A percentile compares a stretch with the other conserved stretches of the same genome.
phyloP scores from a whole-genome alignment of 2,329 filamentous ascomycete species.

The Didymella sp. region DNA sequence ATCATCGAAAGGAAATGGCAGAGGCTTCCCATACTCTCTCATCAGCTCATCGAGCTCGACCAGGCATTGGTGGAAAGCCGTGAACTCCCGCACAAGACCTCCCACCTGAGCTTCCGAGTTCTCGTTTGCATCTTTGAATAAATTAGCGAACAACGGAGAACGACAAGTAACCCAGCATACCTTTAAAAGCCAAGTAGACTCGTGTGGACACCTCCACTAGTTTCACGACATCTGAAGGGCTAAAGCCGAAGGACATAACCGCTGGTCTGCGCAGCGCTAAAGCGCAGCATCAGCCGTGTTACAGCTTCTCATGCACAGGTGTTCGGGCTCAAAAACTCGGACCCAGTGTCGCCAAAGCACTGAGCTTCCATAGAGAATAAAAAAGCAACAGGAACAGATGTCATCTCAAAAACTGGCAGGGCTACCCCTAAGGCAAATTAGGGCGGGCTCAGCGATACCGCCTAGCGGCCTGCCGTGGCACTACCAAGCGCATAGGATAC shows the following conservation, averaged over 20 bases:
- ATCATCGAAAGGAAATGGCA: slow-evolving; percentile 41
- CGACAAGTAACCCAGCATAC: too few relatives aligned
- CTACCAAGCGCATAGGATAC: slow-evolving; percentile 1
- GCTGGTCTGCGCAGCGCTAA: slow-evolving; percentile 34
- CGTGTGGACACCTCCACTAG: slow-evolving; percentile 42
- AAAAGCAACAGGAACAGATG: slow-evolving; percentile 18
- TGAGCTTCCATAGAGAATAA: slow-evolving; percentile 12
- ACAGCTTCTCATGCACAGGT: slow-evolving; percentile 34
- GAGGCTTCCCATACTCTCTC: slow-evolving; percentile 42
- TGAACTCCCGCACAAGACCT: slow-evolving; percentile 41
- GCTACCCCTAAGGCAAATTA: slow-evolving; percentile 23
- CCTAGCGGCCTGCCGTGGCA: slow-evolving; percentile 9
- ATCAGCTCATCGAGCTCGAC: slow-evolving; percentile 39
- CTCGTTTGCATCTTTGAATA: slow-evolving; percentile 42
- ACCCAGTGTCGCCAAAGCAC: background rate
- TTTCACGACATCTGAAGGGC: slow-evolving; percentile 42
- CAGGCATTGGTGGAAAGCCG: slow-evolving; percentile 40
- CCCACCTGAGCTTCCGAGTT: slow-evolving; percentile 45
- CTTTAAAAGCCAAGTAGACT: slow-evolving; percentile 45
- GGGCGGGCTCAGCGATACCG: slow-evolving; percentile 23
- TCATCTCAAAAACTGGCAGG: slow-evolving; percentile 19
- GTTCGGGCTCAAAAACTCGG: background rate
- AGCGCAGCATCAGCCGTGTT: slow-evolving; percentile 30
- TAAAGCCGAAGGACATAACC: slow-evolving; percentile 43
- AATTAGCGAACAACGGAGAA: slow-evolving; percentile 22